Evolutionary conservation across 331 rosid genomes (phyloP), one percentile per base, ranked within the genome.

Genomic region (Malus hybrid): DNA sequence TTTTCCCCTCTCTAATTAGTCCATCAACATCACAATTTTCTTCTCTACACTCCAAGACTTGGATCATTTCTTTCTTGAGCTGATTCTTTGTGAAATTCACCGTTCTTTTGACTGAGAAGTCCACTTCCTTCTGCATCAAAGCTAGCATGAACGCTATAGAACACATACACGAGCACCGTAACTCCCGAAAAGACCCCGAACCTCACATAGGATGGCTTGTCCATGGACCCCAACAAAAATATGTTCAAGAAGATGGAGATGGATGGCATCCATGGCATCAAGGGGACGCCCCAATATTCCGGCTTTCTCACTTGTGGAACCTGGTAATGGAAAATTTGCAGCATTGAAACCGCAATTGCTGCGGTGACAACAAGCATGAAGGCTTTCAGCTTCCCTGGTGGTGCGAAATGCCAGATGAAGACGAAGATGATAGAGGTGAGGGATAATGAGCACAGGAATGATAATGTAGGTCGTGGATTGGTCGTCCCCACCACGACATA

Each of bases 231-330:
- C 39, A 93, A 66, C 74, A 93, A 63, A 76, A 93, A 93, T 42
- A 91, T 76, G 70, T 93, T 91, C 64, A 93, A 75, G 78, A 93
- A 91, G 27, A 93, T 90, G n/a, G 98, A 93, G 4, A 85, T 48
- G n/a, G 93, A 86, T 1, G 98, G 98, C 65, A 93, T 82, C 98
- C 97, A 93, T 11, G 98, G 98, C 98, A 93, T 93, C 67, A 91
- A 79, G 3, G 98, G 98, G 56, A 93, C 97, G 6, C 97, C 98
- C 98, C 98, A 91, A 65, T 86, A 88, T 79, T 93, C 90, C 0
- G 98, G 98, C 73, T 90, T 91, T 8, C 95, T 50, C 2, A 80
- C 93, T 61, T 91, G 98, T 28, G 94, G 96, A 77, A 88, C 93
- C 88, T 84, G 86, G 69, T 83, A 87, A 44, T 88, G 84, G 66